A percentile compares a stretch with the other conserved stretches of the same genome.
Evolutionary conservation across 768 basidiomycete species (phyloP).

Genomic region (Suillus placidus): DNA sequence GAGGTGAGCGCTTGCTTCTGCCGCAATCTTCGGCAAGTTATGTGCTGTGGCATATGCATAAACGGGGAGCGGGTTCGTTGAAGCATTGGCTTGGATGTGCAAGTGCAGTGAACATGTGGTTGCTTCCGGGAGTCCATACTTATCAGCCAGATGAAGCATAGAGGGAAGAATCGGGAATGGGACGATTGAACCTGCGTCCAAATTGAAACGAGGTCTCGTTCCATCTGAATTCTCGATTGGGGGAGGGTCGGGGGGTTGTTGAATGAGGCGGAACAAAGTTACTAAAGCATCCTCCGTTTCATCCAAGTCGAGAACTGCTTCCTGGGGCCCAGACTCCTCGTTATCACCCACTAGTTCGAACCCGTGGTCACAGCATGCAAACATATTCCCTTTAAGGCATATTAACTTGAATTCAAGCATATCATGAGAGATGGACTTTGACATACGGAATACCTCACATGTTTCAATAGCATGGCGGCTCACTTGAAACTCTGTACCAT

Average conservation of each 20-base stretch:
- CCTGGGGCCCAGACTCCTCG: constrained; percentile 20
- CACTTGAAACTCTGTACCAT: constrained; percentile 53
- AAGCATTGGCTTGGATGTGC: constrained; percentile 59
- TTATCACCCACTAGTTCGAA: constrained; percentile 14
- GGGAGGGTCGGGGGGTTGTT: constrained; percentile 55
- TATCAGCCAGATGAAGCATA: constrained; percentile 63
- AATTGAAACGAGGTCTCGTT: constrained; percentile 32
- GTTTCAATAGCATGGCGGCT: constrained; percentile 49
- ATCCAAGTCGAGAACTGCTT: constrained; percentile 51
- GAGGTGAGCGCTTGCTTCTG: constrained; percentile 60
- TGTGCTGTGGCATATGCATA: constrained; percentile 57
- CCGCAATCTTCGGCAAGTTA: constrained; percentile 50
- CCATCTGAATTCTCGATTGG: constrained; percentile 29
- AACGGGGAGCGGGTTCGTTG: constrained; percentile 54
- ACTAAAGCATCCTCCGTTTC: constrained; percentile 53
- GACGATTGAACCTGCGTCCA: constrained; percentile 48
- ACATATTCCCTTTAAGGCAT: constrained; percentile 61
- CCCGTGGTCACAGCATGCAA: constrained; percentile 54
- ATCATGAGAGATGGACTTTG: not conserved
- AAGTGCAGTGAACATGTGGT: constrained; percentile 46
- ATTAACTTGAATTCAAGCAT: not conserved
- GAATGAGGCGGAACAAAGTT: constrained; percentile 58
- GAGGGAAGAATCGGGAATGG: constrained; percentile 65
- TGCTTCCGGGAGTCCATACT: constrained; percentile 57
- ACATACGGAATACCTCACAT: constrained; percentile 69